Evolutionary conservation across 2,329 filamentous ascomycete genomes (phyloP).

Genomic region (Beauveria scarabaeidicola): DNA sequence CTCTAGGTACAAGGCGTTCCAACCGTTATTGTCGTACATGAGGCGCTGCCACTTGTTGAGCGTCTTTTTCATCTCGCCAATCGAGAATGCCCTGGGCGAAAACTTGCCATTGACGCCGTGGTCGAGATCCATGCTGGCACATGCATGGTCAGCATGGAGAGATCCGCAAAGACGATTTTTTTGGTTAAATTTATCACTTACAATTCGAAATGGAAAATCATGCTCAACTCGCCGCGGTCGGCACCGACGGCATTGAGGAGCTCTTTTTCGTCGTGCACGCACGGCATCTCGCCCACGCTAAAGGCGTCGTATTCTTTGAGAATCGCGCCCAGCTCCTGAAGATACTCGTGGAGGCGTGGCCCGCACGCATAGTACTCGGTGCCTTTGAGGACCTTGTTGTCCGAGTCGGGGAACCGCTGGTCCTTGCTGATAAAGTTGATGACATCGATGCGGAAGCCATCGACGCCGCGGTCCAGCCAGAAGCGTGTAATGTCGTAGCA

Average conservation of each 20-base stretch:
- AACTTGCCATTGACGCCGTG: constrained; percentile 36
- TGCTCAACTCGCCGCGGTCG: constrained; percentile 53
- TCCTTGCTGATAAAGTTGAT: constrained; percentile 61
- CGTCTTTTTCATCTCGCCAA: constrained; percentile 43
- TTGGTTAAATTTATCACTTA: constrained; percentile 21
- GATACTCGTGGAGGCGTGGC: constrained; percentile 37
- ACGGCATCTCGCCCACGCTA: constrained; percentile 44
- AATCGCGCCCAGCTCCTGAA: constrained; percentile 36
- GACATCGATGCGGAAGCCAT: constrained; percentile 59
- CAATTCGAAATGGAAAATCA: constrained; percentile 68
- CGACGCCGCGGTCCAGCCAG: constrained; percentile 61
- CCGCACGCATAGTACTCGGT: constrained; percentile 46
- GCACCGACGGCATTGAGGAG: constrained; percentile 42
- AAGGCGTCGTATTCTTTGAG: constrained; percentile 40
- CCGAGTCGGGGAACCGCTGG: constrained; percentile 44
- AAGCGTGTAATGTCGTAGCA: constrained; percentile 64
- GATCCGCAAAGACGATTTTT: neutral
- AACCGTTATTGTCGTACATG: constrained; percentile 51
- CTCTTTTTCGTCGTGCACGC: constrained; percentile 32
- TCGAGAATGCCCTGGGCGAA: constrained; percentile 33
- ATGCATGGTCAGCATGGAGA: neutral
- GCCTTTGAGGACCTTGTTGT: constrained; percentile 23
- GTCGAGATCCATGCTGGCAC: constrained; percentile 42
- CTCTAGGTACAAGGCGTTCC: constrained; percentile 58
- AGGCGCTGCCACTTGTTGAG: constrained; percentile 51